phyloP scores from a whole-genome alignment of 2,329 filamentous ascomycete genomes.

The Aspergillus ibericus region DNA sequence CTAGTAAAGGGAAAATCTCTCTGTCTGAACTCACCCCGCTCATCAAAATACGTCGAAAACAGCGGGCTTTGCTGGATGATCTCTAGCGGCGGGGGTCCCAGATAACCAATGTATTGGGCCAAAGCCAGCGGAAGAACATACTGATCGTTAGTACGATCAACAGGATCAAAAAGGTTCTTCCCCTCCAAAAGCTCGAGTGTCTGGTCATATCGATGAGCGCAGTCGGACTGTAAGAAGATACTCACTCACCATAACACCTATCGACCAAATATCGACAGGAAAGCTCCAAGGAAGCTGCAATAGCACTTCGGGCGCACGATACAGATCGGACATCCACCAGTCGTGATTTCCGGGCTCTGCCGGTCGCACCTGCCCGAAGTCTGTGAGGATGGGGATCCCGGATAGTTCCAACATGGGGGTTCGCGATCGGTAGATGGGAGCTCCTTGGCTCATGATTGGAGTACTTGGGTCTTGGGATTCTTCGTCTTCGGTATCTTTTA shows the following conservation, averaged over 20 bases:
- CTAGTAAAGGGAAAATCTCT: background rate
- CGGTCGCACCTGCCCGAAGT: conserved; percentile 2
- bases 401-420: background rate
- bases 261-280: conserved; percentile 7
- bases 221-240: background rate
- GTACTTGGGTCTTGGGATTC: conserved; percentile 2
- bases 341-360: background rate
- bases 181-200: conserved; percentile 31
- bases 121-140: conserved; percentile 29
- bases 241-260: conserved; percentile 5
- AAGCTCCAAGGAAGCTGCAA: conserved; percentile 4
- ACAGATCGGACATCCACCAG: conserved; percentile 6
- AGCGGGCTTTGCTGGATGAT: conserved; percentile 24
- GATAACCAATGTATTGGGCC: conserved; percentile 30
- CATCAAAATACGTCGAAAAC: conserved; percentile 21
- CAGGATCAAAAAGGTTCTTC: conserved; percentile 28
- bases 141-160: conserved; percentile 24
- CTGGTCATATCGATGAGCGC: conserved; percentile 10
- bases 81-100: conserved; percentile 24
- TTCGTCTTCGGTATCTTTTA: background rate
- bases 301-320: conserved; percentile 7
- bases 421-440: background rate
- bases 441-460: background rate
- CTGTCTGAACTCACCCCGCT: background rate
- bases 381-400: conserved; percentile 1